phyloP scores from a whole-genome alignment of 1,284 basidiomycete genomes.

The Porodaedalea pini region DNA sequence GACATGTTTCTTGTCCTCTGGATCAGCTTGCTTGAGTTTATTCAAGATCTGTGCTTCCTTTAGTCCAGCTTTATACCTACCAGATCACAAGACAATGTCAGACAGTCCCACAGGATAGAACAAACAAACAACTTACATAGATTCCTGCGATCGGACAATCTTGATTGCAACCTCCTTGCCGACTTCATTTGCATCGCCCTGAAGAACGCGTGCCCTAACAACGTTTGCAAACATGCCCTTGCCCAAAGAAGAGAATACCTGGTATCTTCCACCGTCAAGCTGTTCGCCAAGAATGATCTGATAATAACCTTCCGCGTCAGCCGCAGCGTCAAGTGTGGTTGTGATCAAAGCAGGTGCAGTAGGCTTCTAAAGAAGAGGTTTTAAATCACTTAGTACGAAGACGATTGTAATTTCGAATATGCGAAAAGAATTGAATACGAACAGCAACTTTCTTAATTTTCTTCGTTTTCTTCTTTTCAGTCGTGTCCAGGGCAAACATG shows the following conservation, averaged over 20 bases:
- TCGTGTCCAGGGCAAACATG: conserved; percentile 75
- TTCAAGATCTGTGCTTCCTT: conserved; percentile 91
- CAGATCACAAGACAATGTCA: conserved; percentile 13
- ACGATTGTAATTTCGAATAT: conserved; percentile 1
- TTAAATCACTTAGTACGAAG: conserved; percentile 1
- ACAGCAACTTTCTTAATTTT: conserved; percentile 55
- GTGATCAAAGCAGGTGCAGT: conserved; percentile 62
- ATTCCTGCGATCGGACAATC: conserved; percentile 93
- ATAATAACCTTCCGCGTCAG: conserved; percentile 95
- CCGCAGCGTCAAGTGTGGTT: conserved; percentile 66
- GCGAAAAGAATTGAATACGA: conserved; percentile 29
- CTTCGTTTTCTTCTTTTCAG: conserved; percentile 57
- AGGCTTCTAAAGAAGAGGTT: conserved; percentile 40
- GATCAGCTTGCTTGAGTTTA: conserved; percentile 85
- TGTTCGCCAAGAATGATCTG: conserved; percentile 92
- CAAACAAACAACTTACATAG: conserved; percentile 73
- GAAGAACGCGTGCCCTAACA: conserved; percentile 83
- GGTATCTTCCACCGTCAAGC: conserved; percentile 89
- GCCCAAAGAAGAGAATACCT: conserved; percentile 91
- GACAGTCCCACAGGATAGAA: conserved; percentile 6
- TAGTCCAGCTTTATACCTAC: conserved; percentile 89
- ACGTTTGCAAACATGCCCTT: conserved; percentile 99
- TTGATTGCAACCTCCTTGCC: conserved; percentile 96
- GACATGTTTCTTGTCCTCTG: conserved; percentile 95
- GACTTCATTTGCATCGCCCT: conserved; percentile 59